phyloP scores from a whole-genome alignment of 257 asterid genomes.

The Nicotiana paniculata region DNA sequence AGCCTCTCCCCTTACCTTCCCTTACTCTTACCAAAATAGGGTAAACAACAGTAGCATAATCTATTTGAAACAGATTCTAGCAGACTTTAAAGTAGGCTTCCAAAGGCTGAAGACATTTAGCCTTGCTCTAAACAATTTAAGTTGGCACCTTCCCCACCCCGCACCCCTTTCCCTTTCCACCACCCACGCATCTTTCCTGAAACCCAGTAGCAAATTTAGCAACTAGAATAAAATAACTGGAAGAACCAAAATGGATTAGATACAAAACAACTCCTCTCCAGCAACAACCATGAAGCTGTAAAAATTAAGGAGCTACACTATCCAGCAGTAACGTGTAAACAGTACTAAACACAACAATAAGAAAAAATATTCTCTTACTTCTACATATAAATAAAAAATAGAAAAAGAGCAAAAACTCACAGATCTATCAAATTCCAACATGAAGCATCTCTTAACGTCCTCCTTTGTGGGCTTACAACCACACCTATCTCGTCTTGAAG shows the following conservation, averaged over 20 bases:
- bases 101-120: not conserved
- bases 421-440: constrained; percentile 62
- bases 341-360: not conserved
- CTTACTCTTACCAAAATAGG: not conserved
- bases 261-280: not conserved
- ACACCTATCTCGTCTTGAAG: constrained; percentile 61
- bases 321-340: not conserved
- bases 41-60: not conserved
- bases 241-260: not conserved
- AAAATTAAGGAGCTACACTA: not conserved
- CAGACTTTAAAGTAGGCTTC: not conserved
- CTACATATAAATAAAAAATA: not conserved
- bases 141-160: not conserved
- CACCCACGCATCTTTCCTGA: not conserved
- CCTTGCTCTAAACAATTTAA: not conserved
- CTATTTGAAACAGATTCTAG: not conserved
- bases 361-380: not conserved
- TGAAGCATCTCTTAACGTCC: constrained; percentile 57
- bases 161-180: not conserved
- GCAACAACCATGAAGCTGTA: not conserved
- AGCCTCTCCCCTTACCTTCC: not conserved
- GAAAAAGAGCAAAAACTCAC: constrained; percentile 30
- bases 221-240: not conserved
- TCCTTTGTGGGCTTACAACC: constrained; percentile 60
- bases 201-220: not conserved